Percentiles rank a stretch among this genome's conserved stretches.
Conservation (phyloP, 2,329 filamentous ascomycete species). For the Endothia cerciana region DNA sequence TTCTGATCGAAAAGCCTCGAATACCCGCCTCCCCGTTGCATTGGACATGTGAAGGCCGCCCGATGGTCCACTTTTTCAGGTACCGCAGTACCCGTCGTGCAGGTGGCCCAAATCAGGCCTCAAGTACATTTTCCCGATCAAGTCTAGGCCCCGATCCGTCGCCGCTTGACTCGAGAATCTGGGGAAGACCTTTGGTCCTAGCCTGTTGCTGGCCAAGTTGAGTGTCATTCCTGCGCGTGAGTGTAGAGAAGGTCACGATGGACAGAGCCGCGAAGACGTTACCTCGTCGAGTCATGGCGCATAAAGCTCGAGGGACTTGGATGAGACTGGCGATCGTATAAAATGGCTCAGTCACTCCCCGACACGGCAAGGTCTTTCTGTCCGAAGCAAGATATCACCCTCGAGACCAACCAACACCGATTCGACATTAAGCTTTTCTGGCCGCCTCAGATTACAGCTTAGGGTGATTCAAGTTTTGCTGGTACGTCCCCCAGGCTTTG, state of each 20-base stretch:
- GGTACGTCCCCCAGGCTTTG: background rate
- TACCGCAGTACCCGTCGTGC: slow-evolving; percentile 13
- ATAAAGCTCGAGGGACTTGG: background rate
- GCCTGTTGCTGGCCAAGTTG: background rate
- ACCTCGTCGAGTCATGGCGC: slow-evolving; percentile 15
- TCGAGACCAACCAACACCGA: background rate
- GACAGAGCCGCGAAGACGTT: background rate
- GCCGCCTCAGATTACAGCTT: background rate
- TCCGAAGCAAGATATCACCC: background rate
- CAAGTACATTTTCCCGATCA: slow-evolving; percentile 3
- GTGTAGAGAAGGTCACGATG: slow-evolving; percentile 9
- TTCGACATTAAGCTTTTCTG: background rate
- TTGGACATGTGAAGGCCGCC: slow-evolving; percentile 14
- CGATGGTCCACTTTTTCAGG: slow-evolving; percentile 14
- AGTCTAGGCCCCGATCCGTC: slow-evolving; percentile 12
- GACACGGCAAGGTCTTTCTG: background rate
- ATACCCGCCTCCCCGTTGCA: slow-evolving; percentile 13
- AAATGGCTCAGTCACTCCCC: background rate
- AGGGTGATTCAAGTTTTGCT: no score
- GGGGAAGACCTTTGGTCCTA: slow-evolving; percentile 1
- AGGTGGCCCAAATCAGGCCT: background rate
- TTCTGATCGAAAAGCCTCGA: slow-evolving; percentile 11
- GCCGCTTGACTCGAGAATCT: slow-evolving; percentile 13
- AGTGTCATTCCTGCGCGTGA: slow-evolving; percentile 3
- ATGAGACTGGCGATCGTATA: slow-evolving; percentile 2